phyloP scores from a whole-genome alignment of 2,329 filamentous ascomycete genomes.

The Alternaria viburni region DNA sequence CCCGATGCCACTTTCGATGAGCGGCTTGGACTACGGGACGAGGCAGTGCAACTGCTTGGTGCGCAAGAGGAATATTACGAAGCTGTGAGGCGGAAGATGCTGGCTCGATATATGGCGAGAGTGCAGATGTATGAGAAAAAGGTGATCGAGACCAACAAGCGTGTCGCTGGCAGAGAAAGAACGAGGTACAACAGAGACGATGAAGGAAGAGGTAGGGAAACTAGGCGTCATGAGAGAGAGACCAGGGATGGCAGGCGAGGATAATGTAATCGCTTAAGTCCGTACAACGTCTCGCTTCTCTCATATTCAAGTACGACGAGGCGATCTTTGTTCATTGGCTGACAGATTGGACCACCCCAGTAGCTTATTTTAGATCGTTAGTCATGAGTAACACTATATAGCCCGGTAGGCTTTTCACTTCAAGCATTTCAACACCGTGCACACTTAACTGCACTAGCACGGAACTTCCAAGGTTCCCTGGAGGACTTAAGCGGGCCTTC shows the following conservation, averaged over 20 bases:
- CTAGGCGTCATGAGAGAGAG: background rate
- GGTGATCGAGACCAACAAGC: background rate
- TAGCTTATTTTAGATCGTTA: background rate
- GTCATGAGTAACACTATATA: too few species aligned
- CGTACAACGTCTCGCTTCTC: background rate
- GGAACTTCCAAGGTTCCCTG: background rate
- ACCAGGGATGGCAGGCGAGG: background rate
- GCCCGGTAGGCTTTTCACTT: too few species aligned
- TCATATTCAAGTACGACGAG: background rate
- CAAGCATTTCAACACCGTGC: too few species aligned
- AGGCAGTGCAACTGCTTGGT: background rate
- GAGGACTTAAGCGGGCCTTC: background rate
- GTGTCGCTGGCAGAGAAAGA: background rate
- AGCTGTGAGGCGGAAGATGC: background rate
- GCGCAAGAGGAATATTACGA: background rate
- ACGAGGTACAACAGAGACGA: background rate
- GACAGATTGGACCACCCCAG: background rate
- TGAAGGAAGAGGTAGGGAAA: background rate
- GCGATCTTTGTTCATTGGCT: background rate
- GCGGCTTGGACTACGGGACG: background rate
- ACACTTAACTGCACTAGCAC: background rate
- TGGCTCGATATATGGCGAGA: background rate
- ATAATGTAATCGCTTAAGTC: accelerated
- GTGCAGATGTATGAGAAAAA: background rate
- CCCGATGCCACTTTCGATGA: background rate